A percentile compares a stretch with the other conserved stretches of the same genome.
phyloP scores from a whole-genome alignment of 225 moss, liverwort and hornwort genomes.

The Pseudoscleropodium purum region DNA sequence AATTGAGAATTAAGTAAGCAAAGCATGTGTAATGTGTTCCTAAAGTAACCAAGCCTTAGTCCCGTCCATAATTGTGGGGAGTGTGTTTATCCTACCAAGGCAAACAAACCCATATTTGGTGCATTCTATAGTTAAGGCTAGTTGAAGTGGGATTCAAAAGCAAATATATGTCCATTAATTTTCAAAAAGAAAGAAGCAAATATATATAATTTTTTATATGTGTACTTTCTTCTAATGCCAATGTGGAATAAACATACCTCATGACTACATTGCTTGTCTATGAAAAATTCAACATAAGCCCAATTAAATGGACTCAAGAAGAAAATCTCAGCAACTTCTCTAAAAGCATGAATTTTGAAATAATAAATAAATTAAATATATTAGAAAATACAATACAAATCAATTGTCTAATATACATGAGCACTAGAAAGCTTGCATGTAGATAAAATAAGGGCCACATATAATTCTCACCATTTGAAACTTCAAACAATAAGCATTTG shows the following conservation, averaged over 20 bases:
- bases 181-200: background rate
- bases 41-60: no score
- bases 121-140: background rate
- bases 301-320: background rate
- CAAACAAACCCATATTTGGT: background rate
- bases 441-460: background rate
- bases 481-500: background rate
- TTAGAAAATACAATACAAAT: no score
- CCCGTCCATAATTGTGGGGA: accelerated
- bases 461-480: background rate
- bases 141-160: background rate
- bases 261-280: background rate
- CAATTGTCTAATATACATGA: accelerated
- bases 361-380: no score
- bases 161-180: background rate
- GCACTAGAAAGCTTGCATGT: background rate
- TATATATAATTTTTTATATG: accelerated
- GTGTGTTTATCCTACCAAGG: background rate
- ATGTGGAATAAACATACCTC: background rate
- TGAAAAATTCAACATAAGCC: background rate
- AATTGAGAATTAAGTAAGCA: background rate
- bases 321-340: background rate
- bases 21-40: background rate
- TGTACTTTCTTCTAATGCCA: background rate
- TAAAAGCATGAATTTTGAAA: background rate